These are phyloP conservation scores for Botryotinia narcissicola DNA, from an alignment of 2,329 filamentous ascomycete species.

Conservation along the genomic window DNA sequence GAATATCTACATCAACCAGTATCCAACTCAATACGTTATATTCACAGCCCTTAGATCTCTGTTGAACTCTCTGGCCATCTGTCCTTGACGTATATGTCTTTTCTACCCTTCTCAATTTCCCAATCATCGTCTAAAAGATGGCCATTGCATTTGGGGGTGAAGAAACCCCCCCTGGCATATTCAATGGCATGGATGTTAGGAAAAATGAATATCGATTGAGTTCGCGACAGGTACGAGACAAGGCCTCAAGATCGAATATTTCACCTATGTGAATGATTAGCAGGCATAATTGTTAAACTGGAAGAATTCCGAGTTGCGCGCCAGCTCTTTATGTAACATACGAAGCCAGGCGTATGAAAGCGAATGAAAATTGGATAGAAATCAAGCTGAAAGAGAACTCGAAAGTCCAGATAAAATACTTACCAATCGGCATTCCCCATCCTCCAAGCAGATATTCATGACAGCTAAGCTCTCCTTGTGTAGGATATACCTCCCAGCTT, in stretches of 20 bases:
- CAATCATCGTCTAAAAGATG: constrained; percentile 19
- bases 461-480: not conserved
- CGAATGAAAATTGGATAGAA: not conserved
- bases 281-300: not conserved
- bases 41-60: too few relatives aligned
- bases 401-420: not conserved
- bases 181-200: constrained; percentile 58
- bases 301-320: too few relatives aligned
- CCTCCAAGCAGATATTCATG: constrained; percentile 15
- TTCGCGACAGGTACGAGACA: constrained; percentile 48
- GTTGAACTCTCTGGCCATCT: not conserved
- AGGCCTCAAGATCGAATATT: constrained; percentile 36
- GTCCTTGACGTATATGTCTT: not conserved
- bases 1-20: not conserved
- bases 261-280: constrained; percentile 35
- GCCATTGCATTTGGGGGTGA: constrained; percentile 35
- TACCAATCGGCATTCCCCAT: constrained; percentile 30
- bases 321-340: too few relatives aligned
- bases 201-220: constrained; percentile 58
- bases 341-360: not conserved
- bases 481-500: constrained; percentile 13
- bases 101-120: not conserved
- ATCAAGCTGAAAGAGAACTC: not conserved
- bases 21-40: not conserved
- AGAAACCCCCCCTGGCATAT: constrained; percentile 39